phyloP scores from a whole-genome alignment of 2,329 filamentous ascomycete genomes.

The Monosporascus sp. region DNA sequence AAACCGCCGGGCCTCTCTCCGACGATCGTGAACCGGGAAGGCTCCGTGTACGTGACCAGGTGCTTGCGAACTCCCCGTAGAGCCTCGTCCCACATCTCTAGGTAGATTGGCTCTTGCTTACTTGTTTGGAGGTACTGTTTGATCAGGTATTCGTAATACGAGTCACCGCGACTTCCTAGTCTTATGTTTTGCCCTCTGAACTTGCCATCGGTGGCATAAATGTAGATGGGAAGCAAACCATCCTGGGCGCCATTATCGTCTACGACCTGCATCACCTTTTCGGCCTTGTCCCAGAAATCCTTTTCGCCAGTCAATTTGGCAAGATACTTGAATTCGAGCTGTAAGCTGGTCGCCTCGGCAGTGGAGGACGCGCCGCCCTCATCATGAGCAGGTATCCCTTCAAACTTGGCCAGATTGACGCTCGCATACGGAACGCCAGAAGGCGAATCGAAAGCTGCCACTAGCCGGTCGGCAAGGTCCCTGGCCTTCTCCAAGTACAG shows the following conservation, averaged over 20 bases:
- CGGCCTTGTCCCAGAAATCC: conserved; percentile 85
- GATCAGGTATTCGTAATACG: conserved; percentile 98
- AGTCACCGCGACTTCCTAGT: conserved; percentile 88
- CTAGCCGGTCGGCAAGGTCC: conserved; percentile 80
- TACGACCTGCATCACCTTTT: conserved; percentile 86
- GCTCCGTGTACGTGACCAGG: conserved; percentile 80
- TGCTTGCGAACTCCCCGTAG: conserved; percentile 84
- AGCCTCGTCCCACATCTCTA: conserved; percentile 88
- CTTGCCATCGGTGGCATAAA: conserved; percentile 70
- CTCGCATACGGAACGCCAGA: conserved; percentile 89
- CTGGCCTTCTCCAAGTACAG: conserved; percentile 94
- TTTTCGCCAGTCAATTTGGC: conserved; percentile 90
- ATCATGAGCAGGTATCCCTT: conserved; percentile 74
- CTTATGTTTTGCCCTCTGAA: conserved; percentile 86
- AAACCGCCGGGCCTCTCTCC: conserved; percentile 79
- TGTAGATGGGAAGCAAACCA: conserved; percentile 86
- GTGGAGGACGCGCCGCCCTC: conserved; percentile 89
- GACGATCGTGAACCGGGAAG: conserved; percentile 78
- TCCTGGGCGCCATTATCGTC: conserved; percentile 76
- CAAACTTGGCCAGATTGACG: conserved; percentile 73
- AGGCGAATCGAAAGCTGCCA: conserved; percentile 80
- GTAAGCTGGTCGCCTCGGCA: conserved; percentile 84
- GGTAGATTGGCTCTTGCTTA: conserved; percentile 77
- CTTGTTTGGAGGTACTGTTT: conserved; percentile 97
- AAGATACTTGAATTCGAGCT: conserved; percentile 96